Base-by-base conservation (phyloP, 129 eudicot species). In the Flaveria robusta region DNA sequence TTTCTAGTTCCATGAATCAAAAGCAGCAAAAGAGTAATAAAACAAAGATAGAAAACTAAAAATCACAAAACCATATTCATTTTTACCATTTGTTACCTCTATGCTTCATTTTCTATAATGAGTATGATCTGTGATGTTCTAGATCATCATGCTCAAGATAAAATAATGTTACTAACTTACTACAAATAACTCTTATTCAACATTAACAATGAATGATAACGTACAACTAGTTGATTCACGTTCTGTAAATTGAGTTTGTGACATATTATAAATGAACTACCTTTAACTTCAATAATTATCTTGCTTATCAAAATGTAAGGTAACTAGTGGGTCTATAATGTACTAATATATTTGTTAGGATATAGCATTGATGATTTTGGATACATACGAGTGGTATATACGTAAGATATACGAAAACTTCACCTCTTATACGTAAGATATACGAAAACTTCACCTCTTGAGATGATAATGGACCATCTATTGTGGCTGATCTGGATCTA, bases 401-500 rank as follows among this genome's bases (percentile, higher is more conserved):
- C 72, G 82, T 47, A 71, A 62, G 27, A 59, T 59, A 49, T 15
- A 70, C 66, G 47, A 68, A 54, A 11, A 77, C 47, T 75, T 76
- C 50, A 66, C 51, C 75, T 77, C 34, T 43, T 70, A 79, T 78
- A 71, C 72, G 82, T 47, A 71, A 62, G 27, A 59, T 59, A 49
- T 15, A 70, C 66, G 47, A 68, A 54, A 11, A 77, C 47, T 75
- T 76, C 50, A 66, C 51, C 75, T 77, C 34, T 43, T 70, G 37
- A 27, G 60, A 43, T 43, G 29, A 59, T 27, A 58, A 60, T 8
- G 52, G 45, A 78, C 42, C 71, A 58, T 69, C 26, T 56, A 58
- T 14, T 59, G 4, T 60, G 29, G 64, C 77, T 34, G 65, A 42
- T 79, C 23, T 49, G 59, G 15, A 84, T 50, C 86, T 86, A 86